Evolutionary conservation across 2,329 filamentous ascomycete genomes (phyloP).

Genomic region (Stemphylium vesicarium): DNA sequence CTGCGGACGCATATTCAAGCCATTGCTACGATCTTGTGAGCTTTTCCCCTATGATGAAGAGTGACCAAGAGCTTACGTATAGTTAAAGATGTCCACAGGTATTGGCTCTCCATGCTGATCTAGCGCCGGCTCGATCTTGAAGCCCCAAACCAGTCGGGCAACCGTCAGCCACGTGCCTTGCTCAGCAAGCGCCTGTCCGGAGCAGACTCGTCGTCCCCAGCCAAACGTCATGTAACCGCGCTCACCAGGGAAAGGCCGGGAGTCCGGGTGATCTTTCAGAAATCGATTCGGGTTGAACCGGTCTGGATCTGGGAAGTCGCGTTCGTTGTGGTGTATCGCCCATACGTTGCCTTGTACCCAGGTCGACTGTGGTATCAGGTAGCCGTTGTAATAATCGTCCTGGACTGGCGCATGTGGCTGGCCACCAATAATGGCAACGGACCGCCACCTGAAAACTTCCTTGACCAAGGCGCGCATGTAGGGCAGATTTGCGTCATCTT

Average conservation of each 20-base stretch:
- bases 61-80: conserved; percentile 51
- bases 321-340: conserved; percentile 50
- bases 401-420: conserved; percentile 45
- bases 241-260: conserved; percentile 46
- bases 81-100: conserved; percentile 64
- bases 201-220: conserved; percentile 63
- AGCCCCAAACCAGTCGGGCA: conserved; percentile 64
- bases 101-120: conserved; percentile 54
- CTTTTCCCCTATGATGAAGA: neutral
- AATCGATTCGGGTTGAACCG: conserved; percentile 45
- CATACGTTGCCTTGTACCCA: conserved; percentile 51
- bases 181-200: conserved; percentile 65
- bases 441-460: conserved; percentile 45
- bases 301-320: conserved; percentile 47
- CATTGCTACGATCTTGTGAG: conserved; percentile 52
- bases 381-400: conserved; percentile 48
- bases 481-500: conserved; percentile 40
- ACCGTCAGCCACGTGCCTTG: conserved; percentile 66
- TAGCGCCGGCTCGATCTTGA: conserved; percentile 55
- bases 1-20: conserved; percentile 64
- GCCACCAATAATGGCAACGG: conserved; percentile 45
- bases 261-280: conserved; percentile 36
- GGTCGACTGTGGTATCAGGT: conserved; percentile 48
- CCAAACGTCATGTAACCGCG: conserved; percentile 64
- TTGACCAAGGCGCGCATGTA: conserved; percentile 51